Base-by-base conservation (phyloP, 2,329 filamentous ascomycete genomes). In the Nannizziopsis barbatae region DNA sequence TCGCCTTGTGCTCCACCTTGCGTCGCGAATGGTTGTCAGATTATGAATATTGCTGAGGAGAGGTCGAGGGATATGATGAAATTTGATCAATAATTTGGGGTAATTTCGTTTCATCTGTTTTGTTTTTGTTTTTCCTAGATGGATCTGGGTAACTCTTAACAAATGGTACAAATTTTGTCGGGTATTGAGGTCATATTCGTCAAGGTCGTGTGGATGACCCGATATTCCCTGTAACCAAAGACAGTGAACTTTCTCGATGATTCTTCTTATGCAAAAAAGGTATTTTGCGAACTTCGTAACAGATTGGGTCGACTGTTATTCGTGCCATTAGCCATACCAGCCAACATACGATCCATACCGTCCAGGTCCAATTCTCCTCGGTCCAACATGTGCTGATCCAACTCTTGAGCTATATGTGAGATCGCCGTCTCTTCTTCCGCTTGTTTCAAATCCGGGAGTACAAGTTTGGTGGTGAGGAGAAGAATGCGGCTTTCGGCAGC, bases 341-440 rank as follows among this genome's bases (percentile, higher is more conserved):
- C 68, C 33, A 73, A 56, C 3, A 73, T 57, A 15, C 69, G 63
- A 49, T 69, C 69, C 69, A 73, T 72, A 41, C 69, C 70, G 37
- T 71, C 64, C 12, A 73, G 62, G 50, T 71, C 70, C 12, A 73
- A 61, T 46, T 71, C 66, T 38, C 69, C 70, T 40, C 60, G 60
- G 39, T 56, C 64, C 10, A 72, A 62, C 56, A 65, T 65, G 27
- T 63, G 52, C 52, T 71, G 68, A 42, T 72, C 69, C 7, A 55
- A 27, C 52, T 55, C 39, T 54, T 55, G 27, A 52, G 56, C 33
- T 52, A 14, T 52, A 42, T 46, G 30, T 30, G 37, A 17, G 33
- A 53, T 40, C 17, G 30, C 17, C 35, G 33, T 31, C 43, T 49
- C n/a, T 37, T 47, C 22, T 55, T 39, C 55, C 10, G 57, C 57